Base-by-base conservation (phyloP, 108 stramenopile species). In the Skeletonema tropicum region DNA sequence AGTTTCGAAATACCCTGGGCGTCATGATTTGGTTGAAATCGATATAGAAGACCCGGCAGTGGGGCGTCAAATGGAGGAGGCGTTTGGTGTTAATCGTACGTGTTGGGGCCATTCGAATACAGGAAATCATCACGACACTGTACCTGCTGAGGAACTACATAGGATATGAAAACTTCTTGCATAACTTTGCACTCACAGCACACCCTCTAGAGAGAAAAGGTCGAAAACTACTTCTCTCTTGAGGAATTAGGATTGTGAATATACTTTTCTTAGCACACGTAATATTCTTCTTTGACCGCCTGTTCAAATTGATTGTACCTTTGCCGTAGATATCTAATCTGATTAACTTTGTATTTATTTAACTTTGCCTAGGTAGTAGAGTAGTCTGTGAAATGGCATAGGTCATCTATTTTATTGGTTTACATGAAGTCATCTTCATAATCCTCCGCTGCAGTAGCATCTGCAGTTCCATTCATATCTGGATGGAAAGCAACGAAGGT, bases 401-500 rank as follows among this genome's bases (percentile, higher is more conserved):
- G 26, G 26, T 29, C 26, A 29, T n/a, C 15, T 45, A n/a, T 45
- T n/a, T 45, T 45, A 45, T n/a, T 45, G 14, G n/a, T n/a, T 29
- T 71, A 81, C 70, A 81, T 74, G 65, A 81, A 81, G 61, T 81
- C 80, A 46, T 81, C 80, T 60, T 81, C 80, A 69, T 88, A 94
- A 67, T 90, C 93, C 82, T 94, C 91, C 60, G 93, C 93, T 36
- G 93, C 93, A 15, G 91, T 87, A 11, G 88, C 45, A 83, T 94
- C 93, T 3, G 74, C 91, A 1, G 91, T 90, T 12, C 86, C 93
- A 66, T 89, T 66, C 32, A 86, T 75, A 11, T 94, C 87, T 74
- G 42, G 4, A 45, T 15, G 42, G 4, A 45, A n/a, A 45, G 42
- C 2, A 10, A 70, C 36, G 57, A 19, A 6, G n/a, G n/a, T n/a